phyloP scores from a whole-genome alignment of 352 stramenopile species.

The Pythium folliculosum region DNA sequence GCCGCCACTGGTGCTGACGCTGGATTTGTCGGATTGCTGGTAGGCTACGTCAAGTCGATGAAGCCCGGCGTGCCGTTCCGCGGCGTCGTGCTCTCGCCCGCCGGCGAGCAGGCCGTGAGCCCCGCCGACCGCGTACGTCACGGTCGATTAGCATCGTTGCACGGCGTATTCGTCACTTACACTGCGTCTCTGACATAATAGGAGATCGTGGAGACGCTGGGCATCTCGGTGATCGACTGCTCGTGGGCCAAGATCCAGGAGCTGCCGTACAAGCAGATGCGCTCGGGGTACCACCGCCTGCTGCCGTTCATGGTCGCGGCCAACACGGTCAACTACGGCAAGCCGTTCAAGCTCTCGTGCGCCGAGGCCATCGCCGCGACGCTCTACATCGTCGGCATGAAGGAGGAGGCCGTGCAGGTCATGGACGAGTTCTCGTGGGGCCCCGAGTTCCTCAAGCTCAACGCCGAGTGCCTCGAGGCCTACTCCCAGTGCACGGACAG shows the following conservation, averaged over 20 bases:
- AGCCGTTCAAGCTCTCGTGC: constrained; percentile 95
- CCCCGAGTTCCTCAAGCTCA: constrained; percentile 93
- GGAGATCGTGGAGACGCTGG: constrained; percentile 73
- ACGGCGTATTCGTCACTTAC: too few relatives aligned
- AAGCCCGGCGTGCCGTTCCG: constrained; percentile 91
- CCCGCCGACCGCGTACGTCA: constrained; percentile 78
- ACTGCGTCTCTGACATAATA: constrained; percentile 14
- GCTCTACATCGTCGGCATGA: constrained; percentile 96
- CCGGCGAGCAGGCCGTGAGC: constrained; percentile 90
- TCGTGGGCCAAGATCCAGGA: constrained; percentile 97
- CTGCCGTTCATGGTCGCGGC: constrained; percentile 98
- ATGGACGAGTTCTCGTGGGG: constrained; percentile 95
- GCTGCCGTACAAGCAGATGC: constrained; percentile 95
- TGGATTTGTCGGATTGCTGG: too few relatives aligned
- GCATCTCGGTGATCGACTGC: constrained; percentile 97
- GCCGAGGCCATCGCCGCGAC: constrained; percentile 97
- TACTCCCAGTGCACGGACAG: constrained; percentile 79
- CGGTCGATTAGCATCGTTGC: too few relatives aligned
- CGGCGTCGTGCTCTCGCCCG: constrained; percentile 93
- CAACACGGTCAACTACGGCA: constrained; percentile 99
- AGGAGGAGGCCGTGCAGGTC: constrained; percentile 86
- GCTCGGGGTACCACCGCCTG: constrained; percentile 93
- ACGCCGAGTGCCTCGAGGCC: constrained; percentile 91
- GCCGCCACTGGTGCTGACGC: neutral
- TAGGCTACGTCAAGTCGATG: constrained; percentile 92